Evolutionary conservation across 106 monocot genomes (phyloP), one percentile per base, ranked within the genome.

Genomic region (Posidonia australis): DNA sequence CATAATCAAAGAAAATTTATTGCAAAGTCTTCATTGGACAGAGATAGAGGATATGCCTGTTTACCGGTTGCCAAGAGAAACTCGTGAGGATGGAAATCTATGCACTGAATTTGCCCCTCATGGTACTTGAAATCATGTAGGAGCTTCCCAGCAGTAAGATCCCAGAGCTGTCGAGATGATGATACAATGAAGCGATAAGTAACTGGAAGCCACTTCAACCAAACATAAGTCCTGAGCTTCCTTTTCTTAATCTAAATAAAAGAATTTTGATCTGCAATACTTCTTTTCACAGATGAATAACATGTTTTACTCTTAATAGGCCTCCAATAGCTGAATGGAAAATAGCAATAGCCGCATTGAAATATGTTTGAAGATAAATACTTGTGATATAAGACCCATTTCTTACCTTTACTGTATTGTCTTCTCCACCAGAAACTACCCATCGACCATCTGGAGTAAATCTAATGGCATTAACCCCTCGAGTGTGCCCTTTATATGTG

Each of bases 21-120:
- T 36, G 7, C 36, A 36, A 36, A 36, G 36, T 36, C 7, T 36
- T 36, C 7, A 36, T 36, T 36, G 36, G 36, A 7, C 36, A 36
- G 36, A 36, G 36, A 36, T 2, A 36, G 36, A 36, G 36, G 36
- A 36, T 36, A 36, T 36, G 2, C 7, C 7, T 36, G 36, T 36
- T 75, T 52, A 87, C 90, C 96, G 81, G 96, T 98, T 64, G 96
- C 96, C 83, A 98, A 71, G 22, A 90, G 82, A 74, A 90, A 98
- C 68, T 98, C 96, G 52, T 98, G 87, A 28, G 96, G 96, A 79
- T 98, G 96, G 51, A 98, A 90, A 87, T 98, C 96, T 52, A 98
- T 86, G 60, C 90, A 90, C 69, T 90, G 90, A 62, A 98, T 72
- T 66, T 87, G 96, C 49, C 96, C 96, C 64, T 87, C 90, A 48